Base-by-base conservation (phyloP, 345 rosid species). In the Rhizophora apiculata region DNA sequence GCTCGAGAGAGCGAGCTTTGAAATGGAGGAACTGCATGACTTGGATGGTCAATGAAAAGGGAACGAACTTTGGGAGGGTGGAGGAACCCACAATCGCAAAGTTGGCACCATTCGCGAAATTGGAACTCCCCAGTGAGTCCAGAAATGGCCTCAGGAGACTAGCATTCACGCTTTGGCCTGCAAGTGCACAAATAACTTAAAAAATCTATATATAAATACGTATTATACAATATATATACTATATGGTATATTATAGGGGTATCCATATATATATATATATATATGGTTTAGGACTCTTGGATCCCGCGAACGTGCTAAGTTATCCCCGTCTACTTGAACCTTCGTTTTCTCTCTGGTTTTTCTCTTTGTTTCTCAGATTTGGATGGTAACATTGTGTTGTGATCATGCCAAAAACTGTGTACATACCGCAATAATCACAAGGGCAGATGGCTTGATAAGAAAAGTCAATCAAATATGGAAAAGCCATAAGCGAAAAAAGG, bases 21-120 rank as follows among this genome's bases (percentile, higher is more conserved):
- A 92, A 92, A 72, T 83, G 91, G 39, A 82, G 86, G 58, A 92
- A 92, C 83, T 92, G 96, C 98, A 88, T 85, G 63, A 89, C 63
- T 79, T 92, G 98, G 70, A 92, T 85, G 76, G 87, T 83, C 78
- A 89, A 77, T 1, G 88, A 82, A 53, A 92, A 92, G 0, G 95
- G 96, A 24, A 88, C 84, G 74, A 68, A 85, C 73, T 84, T 88
- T 3, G 96, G 98, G 56, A 89, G 92, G 31, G 95, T 87, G 8
- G 98, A 81, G 1, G 96, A 87, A 27, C 98, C 98, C 72, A 83
- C 92, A 0, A 89, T 67, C 0, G 96, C 96, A 68, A 92, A 92
- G 64, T 90, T 89, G 36, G 82, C 95, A 0, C 98, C 92, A 74
- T 88, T 83, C 59, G 69, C 68, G 82, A 89, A 92, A 69, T 76